Percentiles rank a stretch among this genome's conserved stretches.
phyloP scores from a whole-genome alignment of 139 green algal genomes.

The Diplosphaera chodatii region DNA sequence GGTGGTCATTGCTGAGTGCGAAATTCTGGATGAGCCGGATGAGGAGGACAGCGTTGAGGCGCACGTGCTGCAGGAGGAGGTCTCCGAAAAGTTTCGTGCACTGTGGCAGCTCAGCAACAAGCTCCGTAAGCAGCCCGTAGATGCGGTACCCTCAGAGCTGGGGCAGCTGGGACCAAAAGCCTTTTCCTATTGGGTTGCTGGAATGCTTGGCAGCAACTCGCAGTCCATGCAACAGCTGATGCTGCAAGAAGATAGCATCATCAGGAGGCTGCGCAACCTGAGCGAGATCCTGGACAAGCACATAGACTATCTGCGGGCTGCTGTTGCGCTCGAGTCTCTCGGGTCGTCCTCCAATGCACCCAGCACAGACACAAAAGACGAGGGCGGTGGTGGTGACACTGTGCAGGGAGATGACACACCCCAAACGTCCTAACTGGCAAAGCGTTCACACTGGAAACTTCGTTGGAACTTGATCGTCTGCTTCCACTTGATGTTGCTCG shows the following conservation, averaged over 20 bases:
- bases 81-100: not conserved
- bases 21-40: slow-evolving; percentile 17
- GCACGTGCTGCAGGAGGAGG: not conserved
- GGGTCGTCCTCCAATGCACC: too few species aligned
- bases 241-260: not conserved
- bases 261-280: not conserved
- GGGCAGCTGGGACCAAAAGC: not conserved
- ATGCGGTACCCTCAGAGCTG: not conserved
- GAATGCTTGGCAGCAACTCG: not conserved
- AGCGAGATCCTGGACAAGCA: not conserved
- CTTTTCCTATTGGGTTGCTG: not conserved
- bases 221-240: not conserved
- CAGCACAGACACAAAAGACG: too few species aligned
- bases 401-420: not conserved
- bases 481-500: too few species aligned
- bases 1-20: slow-evolving; percentile 39
- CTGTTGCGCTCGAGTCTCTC: not conserved
- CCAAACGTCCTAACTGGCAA: not conserved
- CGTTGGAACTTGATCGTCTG: too few species aligned
- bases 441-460: too few species aligned
- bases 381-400: too few species aligned
- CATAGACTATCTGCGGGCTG: not conserved
- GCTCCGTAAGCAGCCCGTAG: not conserved
- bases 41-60: not conserved
- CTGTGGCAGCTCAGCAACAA: not conserved